These are phyloP conservation scores for Ephemerocybe angulata DNA, from an alignment of 768 basidiomycete genomes.

Conservation along the genomic window DNA sequence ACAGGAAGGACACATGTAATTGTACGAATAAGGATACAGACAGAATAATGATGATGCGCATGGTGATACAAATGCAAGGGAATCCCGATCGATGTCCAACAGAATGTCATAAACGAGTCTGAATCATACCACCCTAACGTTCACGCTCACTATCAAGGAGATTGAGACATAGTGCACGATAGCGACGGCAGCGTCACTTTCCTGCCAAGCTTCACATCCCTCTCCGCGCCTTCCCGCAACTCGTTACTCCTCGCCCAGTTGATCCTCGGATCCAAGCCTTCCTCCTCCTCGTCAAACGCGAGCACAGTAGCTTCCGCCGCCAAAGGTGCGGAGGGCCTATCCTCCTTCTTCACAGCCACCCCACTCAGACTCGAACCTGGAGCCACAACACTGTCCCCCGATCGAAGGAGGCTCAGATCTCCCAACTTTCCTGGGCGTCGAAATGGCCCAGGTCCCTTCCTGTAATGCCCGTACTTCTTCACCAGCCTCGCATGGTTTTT, in stretches of 20 bases:
- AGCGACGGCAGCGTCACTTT: slow-evolving; percentile 28
- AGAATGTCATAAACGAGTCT: not conserved
- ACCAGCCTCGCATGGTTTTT: not conserved
- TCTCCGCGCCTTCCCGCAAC: slow-evolving; percentile 27
- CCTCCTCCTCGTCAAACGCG: slow-evolving; percentile 25
- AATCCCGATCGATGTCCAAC: not conserved
- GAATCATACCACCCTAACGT: not conserved
- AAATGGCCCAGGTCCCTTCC: not conserved
- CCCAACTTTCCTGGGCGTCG: no score
- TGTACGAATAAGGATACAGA: not conserved
- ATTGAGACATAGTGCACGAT: slow-evolving; percentile 25
- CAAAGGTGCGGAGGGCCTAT: no score
- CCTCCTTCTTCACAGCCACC: no score
- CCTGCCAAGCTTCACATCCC: slow-evolving; percentile 26
- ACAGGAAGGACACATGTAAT: not conserved
- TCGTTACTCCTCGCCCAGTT: slow-evolving; percentile 35
- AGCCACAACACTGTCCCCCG: no score
- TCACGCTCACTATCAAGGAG: slow-evolving; percentile 1
- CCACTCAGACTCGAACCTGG: no score
- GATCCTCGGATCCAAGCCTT: slow-evolving; percentile 22
- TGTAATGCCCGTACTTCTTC: not conserved
- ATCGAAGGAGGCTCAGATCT: no score
- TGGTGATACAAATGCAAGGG: not conserved
- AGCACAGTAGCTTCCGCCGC: not conserved
- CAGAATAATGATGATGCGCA: not conserved